These are phyloP conservation scores for Calonectria henricotiae DNA, from an alignment of 2,329 filamentous ascomycete species.

Conservation along the genomic window DNA sequence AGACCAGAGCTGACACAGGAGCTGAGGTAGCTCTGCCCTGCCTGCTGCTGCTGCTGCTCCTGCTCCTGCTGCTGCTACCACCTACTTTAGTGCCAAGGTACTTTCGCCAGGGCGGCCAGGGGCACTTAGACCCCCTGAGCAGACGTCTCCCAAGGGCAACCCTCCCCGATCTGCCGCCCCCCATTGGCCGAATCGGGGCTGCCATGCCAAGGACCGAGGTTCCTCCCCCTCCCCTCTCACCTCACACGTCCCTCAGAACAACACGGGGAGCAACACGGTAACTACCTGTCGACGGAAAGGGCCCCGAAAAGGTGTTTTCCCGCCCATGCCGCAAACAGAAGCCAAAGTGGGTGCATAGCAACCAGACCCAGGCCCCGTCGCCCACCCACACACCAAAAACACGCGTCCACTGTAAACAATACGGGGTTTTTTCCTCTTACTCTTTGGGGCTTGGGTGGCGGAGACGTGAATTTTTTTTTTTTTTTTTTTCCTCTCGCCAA, in stretches of 20 bases:
- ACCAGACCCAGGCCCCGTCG: background rate
- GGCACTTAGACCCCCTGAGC: conserved; percentile 8
- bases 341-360: conserved; percentile 36
- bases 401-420: conserved; percentile 32
- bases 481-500: background rate
- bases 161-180: background rate
- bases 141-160: conserved; percentile 26
- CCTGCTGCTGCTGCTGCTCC: background rate
- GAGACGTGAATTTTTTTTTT: background rate
- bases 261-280: background rate
- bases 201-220: conserved; percentile 34
- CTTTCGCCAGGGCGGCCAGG: background rate
- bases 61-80: background rate
- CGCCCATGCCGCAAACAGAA: conserved; percentile 19
- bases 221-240: conserved; percentile 21
- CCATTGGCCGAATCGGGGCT: conserved; percentile 22
- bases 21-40: conserved; percentile 12
- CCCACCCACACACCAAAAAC: conserved; percentile 21
- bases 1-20: background rate
- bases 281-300: conserved; percentile 27
- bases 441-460: background rate
- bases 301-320: conserved; percentile 26
- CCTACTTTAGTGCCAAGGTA: conserved; percentile 1
- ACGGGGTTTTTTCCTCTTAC: background rate
- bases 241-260: background rate